Evolutionary conservation across 2,329 filamentous ascomycete genomes (phyloP).

Genomic region (Dactylellina cionopaga): DNA sequence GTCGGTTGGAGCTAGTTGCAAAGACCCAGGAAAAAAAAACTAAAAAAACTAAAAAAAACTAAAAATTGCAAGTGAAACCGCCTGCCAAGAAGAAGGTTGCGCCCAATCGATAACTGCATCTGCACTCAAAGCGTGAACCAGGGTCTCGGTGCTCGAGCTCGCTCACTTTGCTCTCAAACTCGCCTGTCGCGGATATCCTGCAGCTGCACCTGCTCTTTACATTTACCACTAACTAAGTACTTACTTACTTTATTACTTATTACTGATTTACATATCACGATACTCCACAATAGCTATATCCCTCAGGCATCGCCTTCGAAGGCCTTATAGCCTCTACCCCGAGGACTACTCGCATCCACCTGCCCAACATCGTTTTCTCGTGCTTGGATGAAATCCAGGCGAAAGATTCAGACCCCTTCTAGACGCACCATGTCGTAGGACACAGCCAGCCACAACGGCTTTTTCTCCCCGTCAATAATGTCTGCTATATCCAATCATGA

Average conservation of each 20-base stretch:
- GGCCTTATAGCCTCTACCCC: too few species aligned
- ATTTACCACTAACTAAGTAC: too few species aligned
- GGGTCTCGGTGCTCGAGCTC: conserved; percentile 1
- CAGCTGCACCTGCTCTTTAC: neutral
- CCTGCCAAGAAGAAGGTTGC: conserved; percentile 41
- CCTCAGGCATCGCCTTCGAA: too few species aligned
- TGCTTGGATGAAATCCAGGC: too few species aligned
- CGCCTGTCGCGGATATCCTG: conserved; percentile 18
- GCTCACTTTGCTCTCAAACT: neutral
- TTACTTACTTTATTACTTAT: too few species aligned
- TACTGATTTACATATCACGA: too few species aligned
- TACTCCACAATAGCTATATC: too few species aligned
- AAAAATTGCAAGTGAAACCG: conserved; percentile 7
- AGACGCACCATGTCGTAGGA: conserved; percentile 25
- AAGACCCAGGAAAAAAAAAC: conserved; percentile 11
- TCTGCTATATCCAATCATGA: conserved; percentile 24
- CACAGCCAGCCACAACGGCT: conserved; percentile 31
- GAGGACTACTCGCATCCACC: too few species aligned
- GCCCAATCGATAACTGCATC: conserved; percentile 51
- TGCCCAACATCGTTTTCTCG: too few species aligned
- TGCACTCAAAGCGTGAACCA: conserved; percentile 11
- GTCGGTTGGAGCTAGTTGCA: conserved; percentile 19
- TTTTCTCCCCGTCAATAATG: conserved; percentile 16
- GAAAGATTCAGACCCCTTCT: neutral
- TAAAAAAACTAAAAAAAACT: conserved; percentile 26